Evolutionary conservation across 1,284 basidiomycete species (phyloP).

Genomic region (Marasmius tenuissimus): DNA sequence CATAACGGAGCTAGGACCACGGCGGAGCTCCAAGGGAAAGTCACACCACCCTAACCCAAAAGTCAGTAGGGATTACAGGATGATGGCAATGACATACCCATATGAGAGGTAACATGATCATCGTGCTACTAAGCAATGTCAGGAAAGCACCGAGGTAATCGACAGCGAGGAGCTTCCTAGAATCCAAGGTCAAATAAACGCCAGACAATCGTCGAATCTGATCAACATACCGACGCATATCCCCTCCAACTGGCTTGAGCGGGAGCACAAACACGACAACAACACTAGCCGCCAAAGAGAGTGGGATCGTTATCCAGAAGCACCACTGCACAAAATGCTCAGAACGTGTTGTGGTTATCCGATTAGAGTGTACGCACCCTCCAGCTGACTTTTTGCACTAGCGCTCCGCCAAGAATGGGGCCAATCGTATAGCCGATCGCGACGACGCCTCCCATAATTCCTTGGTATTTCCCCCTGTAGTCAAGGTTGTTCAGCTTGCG

Average conservation of each 20-base stretch:
- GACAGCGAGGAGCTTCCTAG: constrained; percentile 13
- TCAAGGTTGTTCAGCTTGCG: neutral
- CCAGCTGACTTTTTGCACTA: constrained; percentile 63
- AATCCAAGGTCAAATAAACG: neutral
- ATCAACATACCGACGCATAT: constrained; percentile 6
- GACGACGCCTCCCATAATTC: constrained; percentile 56
- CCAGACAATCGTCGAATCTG: neutral
- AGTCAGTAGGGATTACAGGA: neutral
- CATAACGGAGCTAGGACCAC: constrained; percentile 62
- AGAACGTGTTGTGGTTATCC: neutral
- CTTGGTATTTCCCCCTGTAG: constrained; percentile 56
- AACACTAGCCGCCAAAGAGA: constrained; percentile 37
- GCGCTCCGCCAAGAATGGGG: constrained; percentile 57
- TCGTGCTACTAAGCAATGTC: constrained; percentile 12
- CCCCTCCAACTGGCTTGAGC: constrained; percentile 10
- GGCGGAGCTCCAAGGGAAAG: constrained; percentile 67
- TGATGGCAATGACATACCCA: constrained; percentile 9
- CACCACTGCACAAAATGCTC: constrained; percentile 43
- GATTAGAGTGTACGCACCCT: constrained; percentile 35
- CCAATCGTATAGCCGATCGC: constrained; percentile 32
- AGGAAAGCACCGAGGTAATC: constrained; percentile 16
- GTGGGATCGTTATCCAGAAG: constrained; percentile 68
- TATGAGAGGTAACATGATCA: constrained; percentile 16
- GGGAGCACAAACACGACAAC: constrained; percentile 12
- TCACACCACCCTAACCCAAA: constrained; percentile 55